Evolutionary conservation across 108 stramenopile genomes (phyloP), one percentile per base, ranked within the genome.

Genomic region (Parietichytrium sp.): DNA sequence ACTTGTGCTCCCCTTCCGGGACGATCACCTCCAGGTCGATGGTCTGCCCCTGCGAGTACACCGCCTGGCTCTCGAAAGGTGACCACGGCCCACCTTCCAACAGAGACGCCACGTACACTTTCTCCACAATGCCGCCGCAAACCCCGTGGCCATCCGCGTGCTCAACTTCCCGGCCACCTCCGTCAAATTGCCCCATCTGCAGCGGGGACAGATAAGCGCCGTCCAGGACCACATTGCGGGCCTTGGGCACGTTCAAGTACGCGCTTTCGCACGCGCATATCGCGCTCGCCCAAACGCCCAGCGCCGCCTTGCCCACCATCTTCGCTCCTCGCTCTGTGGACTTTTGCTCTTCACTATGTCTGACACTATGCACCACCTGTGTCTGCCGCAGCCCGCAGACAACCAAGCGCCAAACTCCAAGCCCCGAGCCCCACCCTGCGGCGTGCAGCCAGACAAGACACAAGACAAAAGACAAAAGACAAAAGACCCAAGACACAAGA

Each of bases 121-220:
- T n/a, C 23, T 72, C 42, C n/a, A 45, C 6, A n/a, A 72, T 31
- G 29, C 61, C 61, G 13, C 61, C 61, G 42, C 61, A 72, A 23
- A 72, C 16, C 6, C 61, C 61, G 42, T 72, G 13, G 88, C 86
- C 10, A 91, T 89, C 20, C 89, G 86, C 25, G 96, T 93, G 26
- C 94, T 93, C 53, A 97, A 96, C 95, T 86, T 86, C 29, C 93
- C 93, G 7, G 96, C 97, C 83, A 91, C 93, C 23, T 52, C 96
- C 50, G 83, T 98, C 53, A 96, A 97, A 78, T 91, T 89, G 29
- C 96, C 96, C 3, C 87, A 89, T 16, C 52, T 97, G n/a, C 97
- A 42, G n/a, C 31, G 78, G 78, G 15, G 48, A 1, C 48, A 29
- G 48, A 48, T 49, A 79, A 10, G 78, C 78, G 4, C 78, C 78